Base-by-base conservation (phyloP, 495 filamentous ascomycete genomes). In the Tuber aestivum region DNA sequence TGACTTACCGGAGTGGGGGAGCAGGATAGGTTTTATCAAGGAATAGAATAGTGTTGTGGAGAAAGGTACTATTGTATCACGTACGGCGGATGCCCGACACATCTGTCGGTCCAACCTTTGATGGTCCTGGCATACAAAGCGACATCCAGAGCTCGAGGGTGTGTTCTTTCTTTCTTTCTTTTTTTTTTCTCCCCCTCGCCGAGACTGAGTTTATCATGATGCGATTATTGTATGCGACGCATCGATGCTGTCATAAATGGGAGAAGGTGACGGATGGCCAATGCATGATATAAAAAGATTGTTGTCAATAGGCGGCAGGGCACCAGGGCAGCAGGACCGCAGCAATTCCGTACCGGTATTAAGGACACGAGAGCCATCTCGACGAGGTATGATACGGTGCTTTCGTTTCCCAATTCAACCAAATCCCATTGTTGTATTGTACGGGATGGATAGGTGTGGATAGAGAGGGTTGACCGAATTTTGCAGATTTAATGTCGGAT, bases 171-270 rank as follows among this genome's bases (percentile, higher is more conserved):
- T n/a, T n/a, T n/a, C n/a, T n/a, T n/a, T n/a, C n/a, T n/a, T n/a
- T n/a, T n/a, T n/a, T n/a, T n/a, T n/a, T n/a, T n/a, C n/a, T n/a
- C 10, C 0, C 12, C 18, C 16, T 35, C 27, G 16, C 27, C 14
- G 20, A 16, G 27, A 32, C 56, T 32, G 16, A 65, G 27, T 35
- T 65, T 65, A 65, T 32, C 56, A 35, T 65, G 56, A 65, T 32
- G 56, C 14, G 27, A 65, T 65, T 65, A 35, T 32, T 65, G 6
- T 35, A 65, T 35, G 56, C 56, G 56, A 65, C 56, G 56, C 56
- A 65, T 65, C 27, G 32, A 65, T 65, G 56, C 56, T 65, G 56
- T 65, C 56, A 65, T 65, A 65, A 35, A 35, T 65, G 56, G 27
- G 56, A 35, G 56, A 35, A 35, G 14, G 27, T 65, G 56, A 65